Evolutionary conservation across 192 early-diverging fungal species (phyloP).

Genomic region (Linnemannia hyalina): DNA sequence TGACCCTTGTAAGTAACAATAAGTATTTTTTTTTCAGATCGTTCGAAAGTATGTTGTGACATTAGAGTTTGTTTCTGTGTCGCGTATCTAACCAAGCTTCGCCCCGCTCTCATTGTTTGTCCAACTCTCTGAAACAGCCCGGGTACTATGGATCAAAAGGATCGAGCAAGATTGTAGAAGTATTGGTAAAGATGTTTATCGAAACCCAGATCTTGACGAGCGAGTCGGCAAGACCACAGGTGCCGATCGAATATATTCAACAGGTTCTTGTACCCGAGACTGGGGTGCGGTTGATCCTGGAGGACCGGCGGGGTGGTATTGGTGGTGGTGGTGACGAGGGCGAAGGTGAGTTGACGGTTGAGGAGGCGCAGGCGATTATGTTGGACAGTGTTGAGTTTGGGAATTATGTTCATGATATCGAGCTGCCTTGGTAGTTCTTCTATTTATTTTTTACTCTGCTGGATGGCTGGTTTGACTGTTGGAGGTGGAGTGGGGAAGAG

Average conservation of each 20-base stretch:
- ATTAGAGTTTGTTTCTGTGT: not conserved
- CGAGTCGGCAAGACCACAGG: constrained; percentile 55
- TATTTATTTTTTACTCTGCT: too few relatives aligned
- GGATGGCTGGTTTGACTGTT: too few relatives aligned
- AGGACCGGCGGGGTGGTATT: constrained; percentile 42
- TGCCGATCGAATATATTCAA: constrained; percentile 64
- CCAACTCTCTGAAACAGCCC: constrained; percentile 35
- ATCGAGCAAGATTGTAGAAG: constrained; percentile 42
- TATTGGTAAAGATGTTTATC: constrained; percentile 49
- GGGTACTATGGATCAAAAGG: constrained; percentile 72
- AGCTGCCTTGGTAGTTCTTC: not conserved
- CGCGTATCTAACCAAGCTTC: not conserved
- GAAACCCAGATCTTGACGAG: constrained; percentile 45
- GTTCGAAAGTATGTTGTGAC: not conserved
- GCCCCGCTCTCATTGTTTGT: not conserved
- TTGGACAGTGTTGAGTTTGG: constrained; percentile 60
- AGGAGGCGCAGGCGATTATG: constrained; percentile 56
- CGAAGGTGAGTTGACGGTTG: constrained; percentile 13
- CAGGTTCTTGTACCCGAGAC: constrained; percentile 68
- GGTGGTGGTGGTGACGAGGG: not conserved
- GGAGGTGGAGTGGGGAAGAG: too few relatives aligned
- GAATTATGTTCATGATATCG: constrained; percentile 51
- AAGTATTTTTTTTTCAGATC: not conserved
- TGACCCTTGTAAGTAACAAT: constrained; percentile 46
- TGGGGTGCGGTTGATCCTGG: constrained; percentile 58